Conservation (phyloP, 2,329 filamentous ascomycete species). For the Cytospora paraplurivora region DNA sequence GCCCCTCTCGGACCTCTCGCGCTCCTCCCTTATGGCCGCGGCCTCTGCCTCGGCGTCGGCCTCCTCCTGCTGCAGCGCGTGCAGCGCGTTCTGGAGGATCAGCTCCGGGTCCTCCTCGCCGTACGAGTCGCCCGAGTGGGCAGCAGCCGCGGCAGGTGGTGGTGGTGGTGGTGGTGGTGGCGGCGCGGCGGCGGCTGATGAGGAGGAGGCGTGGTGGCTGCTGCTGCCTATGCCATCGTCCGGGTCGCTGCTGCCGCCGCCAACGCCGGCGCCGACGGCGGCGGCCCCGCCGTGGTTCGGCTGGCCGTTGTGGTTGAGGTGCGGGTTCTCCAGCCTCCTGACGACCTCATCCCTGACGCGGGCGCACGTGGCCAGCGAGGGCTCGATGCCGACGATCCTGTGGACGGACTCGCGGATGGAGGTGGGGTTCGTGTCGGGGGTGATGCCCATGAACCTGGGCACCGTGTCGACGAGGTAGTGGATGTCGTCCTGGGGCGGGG, state of each 20-base stretch:
- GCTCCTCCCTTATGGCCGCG: conserved; percentile 55
- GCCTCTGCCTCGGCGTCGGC: conserved; percentile 61
- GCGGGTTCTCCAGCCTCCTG: conserved; percentile 43
- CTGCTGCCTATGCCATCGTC: conserved; percentile 10
- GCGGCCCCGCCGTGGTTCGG: conserved; percentile 25
- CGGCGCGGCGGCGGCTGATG: not conserved
- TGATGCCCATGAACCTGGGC: conserved; percentile 60
- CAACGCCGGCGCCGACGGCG: conserved; percentile 27
- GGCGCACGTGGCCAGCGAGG: conserved; percentile 55
- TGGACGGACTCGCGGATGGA: conserved; percentile 61
- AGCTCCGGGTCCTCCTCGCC: conserved; percentile 58
- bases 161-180: not conserved
- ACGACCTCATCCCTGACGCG: conserved; percentile 61
- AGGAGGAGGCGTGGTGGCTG: not conserved
- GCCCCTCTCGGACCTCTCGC: conserved; percentile 50
- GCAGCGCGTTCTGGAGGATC: conserved; percentile 60
- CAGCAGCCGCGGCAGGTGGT: conserved; percentile 32
- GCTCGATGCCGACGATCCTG: conserved; percentile 57
- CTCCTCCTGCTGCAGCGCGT: conserved; percentile 61
- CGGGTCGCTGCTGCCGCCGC: not conserved
- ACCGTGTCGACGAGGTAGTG: conserved; percentile 62
- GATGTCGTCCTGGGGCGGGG: conserved; percentile 57
- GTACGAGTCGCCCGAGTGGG: conserved; percentile 38
- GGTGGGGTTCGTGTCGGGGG: conserved; percentile 59
- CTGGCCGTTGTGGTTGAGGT: conserved; percentile 29